Evolutionary conservation across 306 rosid species (phyloP), one percentile per base, ranked within the genome.

Genomic region (Sindora glabra): DNA sequence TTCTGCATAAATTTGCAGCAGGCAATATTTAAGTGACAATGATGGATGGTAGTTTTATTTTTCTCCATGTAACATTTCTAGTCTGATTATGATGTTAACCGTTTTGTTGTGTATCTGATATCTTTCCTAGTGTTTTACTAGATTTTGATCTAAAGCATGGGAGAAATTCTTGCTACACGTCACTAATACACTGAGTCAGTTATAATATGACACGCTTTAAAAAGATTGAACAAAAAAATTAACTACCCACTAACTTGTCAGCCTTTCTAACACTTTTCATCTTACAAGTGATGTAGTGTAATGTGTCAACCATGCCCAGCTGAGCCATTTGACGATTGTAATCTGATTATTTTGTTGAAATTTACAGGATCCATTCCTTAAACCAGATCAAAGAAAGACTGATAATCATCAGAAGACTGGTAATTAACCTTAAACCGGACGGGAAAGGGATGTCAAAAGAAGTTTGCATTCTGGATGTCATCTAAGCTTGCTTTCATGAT

Each of bases 321-420:
- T n/a, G n/a, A n/a, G n/a, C 37, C 33, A 11, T 59, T 68, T 5
- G 19, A 19, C 37, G 52, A 48, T 59, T 29, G 56, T 37, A 47
- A 44, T 67, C 59, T 12, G 32, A 18, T 41, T 36, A 5, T 6
- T 53, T 48, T 16, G 16, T 58, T 47, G 38, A 25, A 36, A 29
- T 75, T 45, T 33, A 53, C 89, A 91, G 97, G 86, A 87, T 79
- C 83, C 84, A 8, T 79, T 77, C 70, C 49, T 68, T 51, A 83
- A 83, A 67, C 69, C 70, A 22, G 50, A 72, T 12, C 39, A 60
- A 23, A 72, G 38, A 67, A 81, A 75, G 62, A 61, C 13, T 13
- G 86, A 69, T 30, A 71, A 67, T 25, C 75, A 64, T 57, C 60
- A 40, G 68, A 81, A 75, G 62, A 61, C 13, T 13, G 86, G 67